phyloP scores from a whole-genome alignment of 1,284 basidiomycete genomes.

The Fistulina hepatica region DNA sequence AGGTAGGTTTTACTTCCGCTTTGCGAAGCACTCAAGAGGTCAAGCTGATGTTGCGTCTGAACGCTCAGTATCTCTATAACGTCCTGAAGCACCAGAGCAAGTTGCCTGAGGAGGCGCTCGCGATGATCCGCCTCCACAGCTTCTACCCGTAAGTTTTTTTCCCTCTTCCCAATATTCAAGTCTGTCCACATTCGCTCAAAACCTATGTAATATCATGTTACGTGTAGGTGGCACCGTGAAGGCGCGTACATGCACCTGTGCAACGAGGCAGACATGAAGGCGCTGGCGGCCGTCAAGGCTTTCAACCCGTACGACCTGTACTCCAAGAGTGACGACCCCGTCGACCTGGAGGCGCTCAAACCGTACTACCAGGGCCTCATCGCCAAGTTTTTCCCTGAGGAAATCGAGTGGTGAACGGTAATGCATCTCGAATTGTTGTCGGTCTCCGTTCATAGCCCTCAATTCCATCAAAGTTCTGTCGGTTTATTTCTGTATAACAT shows the following conservation, averaged over 20 bases:
- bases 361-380: conserved; percentile 81
- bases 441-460: too few species aligned
- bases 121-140: conserved; percentile 91
- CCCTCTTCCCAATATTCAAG: too few species aligned
- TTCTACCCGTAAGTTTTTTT: conserved; percentile 67
- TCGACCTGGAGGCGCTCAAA: conserved; percentile 50
- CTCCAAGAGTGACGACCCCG: conserved; percentile 73
- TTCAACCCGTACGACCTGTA: conserved; percentile 91
- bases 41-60: conserved; percentile 3
- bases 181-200: conserved; percentile 2
- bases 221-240: conserved; percentile 66
- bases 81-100: conserved; percentile 67
- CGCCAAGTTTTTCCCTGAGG: conserved; percentile 73
- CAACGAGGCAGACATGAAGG: conserved; percentile 51
- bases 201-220: not conserved
- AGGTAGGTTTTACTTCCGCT: conserved; percentile 42
- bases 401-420: conserved; percentile 80
- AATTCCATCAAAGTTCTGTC: too few species aligned
- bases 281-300: conserved; percentile 58
- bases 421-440: too few species aligned
- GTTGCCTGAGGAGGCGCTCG: conserved; percentile 75
- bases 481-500: too few species aligned
- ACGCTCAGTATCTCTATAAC: conserved; percentile 58
- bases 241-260: conserved; percentile 72
- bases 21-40: too few species aligned